Evolutionary conservation across 805 yeast genomes (phyloP).

Genomic region (Barnettozyma populi): DNA sequence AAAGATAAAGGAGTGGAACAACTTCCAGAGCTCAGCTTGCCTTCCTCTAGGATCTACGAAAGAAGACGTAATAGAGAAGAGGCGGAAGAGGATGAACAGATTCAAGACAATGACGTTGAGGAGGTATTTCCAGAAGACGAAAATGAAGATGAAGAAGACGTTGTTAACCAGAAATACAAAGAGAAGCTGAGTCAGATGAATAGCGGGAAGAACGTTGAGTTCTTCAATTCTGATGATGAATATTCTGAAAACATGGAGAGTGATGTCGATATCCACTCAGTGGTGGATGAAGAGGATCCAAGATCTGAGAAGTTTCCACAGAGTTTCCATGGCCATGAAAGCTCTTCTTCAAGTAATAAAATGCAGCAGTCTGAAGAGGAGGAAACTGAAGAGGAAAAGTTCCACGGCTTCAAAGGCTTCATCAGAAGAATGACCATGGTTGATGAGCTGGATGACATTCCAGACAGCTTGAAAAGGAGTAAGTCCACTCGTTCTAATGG

Average conservation of each 20-base stretch:
- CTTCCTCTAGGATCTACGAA: slow-evolving; percentile 20
- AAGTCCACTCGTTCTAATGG: slow-evolving; percentile 7
- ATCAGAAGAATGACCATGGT: slow-evolving; percentile 18
- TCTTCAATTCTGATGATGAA: slow-evolving; percentile 11
- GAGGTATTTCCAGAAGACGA: slow-evolving; percentile 3
- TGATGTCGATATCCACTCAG: slow-evolving; percentile 22
- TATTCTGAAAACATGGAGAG: slow-evolving; percentile 14
- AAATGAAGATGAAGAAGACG: slow-evolving; percentile 6
- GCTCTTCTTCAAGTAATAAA: not conserved
- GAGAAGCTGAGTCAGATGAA: slow-evolving; percentile 19
- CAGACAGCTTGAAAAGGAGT: slow-evolving; percentile 5
- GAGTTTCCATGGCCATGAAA: not conserved
- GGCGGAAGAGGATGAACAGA: slow-evolving; percentile 5
- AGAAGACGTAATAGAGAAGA: slow-evolving; percentile 19
- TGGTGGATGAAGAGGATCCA: slow-evolving; percentile 4
- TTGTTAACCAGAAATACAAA: slow-evolving; percentile 10
- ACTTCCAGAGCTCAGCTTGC: not conserved
- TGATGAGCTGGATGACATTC: slow-evolving; percentile 17
- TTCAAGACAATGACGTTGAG: slow-evolving; percentile 7
- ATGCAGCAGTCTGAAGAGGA: not conserved
- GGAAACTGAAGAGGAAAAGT: slow-evolving; percentile 11
- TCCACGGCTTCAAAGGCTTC: slow-evolving; percentile 14
- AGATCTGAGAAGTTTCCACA: not conserved
- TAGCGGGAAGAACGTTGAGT: slow-evolving; percentile 11
- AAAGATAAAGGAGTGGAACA: not conserved